Conservation (phyloP, 2,329 filamentous ascomycete species). For the Exserohilum turcica region DNA sequence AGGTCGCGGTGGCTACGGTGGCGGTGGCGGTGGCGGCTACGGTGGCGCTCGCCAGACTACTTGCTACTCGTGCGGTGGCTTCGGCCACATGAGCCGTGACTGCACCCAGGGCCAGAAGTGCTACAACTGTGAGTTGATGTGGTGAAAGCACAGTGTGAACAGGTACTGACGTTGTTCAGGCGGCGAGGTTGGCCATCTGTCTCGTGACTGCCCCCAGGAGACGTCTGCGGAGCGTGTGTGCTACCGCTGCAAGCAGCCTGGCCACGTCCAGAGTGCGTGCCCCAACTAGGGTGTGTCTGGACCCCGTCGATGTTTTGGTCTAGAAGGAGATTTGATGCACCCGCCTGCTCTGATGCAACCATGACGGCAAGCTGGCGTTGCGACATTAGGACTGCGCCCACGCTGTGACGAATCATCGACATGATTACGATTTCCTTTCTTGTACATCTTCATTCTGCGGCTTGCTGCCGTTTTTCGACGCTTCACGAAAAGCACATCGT, state of each 20-base stretch:
- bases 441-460: slow-evolving; percentile 50
- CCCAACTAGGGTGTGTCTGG: slow-evolving; percentile 67
- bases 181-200: slow-evolving; percentile 90
- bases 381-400: slow-evolving; percentile 34
- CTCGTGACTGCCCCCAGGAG: slow-evolving; percentile 94
- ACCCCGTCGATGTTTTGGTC: slow-evolving; percentile 39
- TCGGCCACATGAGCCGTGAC: slow-evolving; percentile 96
- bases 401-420: slow-evolving; percentile 40
- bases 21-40: slow-evolving; percentile 51
- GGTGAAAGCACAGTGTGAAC: slow-evolving; percentile 1
- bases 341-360: slow-evolving; percentile 23
- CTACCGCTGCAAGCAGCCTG: slow-evolving; percentile 90
- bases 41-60: slow-evolving; percentile 60
- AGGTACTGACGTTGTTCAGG: slow-evolving; percentile 51
- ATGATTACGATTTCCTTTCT: slow-evolving; percentile 46
- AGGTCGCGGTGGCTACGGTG: slow-evolving; percentile 52
- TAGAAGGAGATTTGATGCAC: slow-evolving; percentile 37
- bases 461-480: slow-evolving; percentile 46
- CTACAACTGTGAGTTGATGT: slow-evolving; percentile 81
- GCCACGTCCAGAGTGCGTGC: slow-evolving; percentile 93
- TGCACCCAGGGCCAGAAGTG: slow-evolving; percentile 99
- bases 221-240: slow-evolving; percentile 91
- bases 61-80: slow-evolving; percentile 97
- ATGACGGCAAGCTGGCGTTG: slow-evolving; percentile 29
- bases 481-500: slow-evolving; percentile 47